Evolutionary conservation across 1,139 yeast species (phyloP).

Genomic region (Hansenula sp.): DNA sequence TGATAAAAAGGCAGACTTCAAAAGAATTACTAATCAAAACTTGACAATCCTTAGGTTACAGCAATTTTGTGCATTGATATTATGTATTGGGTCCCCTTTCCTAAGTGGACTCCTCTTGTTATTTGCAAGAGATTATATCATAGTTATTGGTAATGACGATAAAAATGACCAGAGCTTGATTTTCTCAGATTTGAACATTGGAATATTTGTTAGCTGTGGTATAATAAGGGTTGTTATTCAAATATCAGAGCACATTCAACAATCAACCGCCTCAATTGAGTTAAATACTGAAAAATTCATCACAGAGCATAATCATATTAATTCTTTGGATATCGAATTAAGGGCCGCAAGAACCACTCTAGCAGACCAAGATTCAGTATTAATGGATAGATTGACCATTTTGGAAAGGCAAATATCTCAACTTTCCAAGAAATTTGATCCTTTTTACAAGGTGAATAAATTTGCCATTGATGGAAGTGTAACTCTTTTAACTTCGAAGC

Average conservation of each 20-base stretch:
- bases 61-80: constrained; percentile 3
- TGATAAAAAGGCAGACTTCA: neutral
- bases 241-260: constrained; percentile 14
- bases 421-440: constrained; percentile 5
- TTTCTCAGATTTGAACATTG: constrained; percentile 17
- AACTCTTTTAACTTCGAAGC: constrained; percentile 10
- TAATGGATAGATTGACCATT: constrained; percentile 3
- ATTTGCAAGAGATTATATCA: constrained; percentile 12
- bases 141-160: constrained; percentile 5
- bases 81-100: constrained; percentile 13
- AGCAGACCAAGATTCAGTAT: neutral
- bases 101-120: constrained; percentile 12
- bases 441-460: constrained; percentile 11
- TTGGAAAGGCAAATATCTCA: neutral
- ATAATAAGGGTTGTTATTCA: constrained; percentile 15
- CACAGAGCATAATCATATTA: neutral
- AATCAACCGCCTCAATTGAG: constrained; percentile 15
- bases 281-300: constrained; percentile 9
- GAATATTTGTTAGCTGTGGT: constrained; percentile 17
- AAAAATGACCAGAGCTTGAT: constrained; percentile 1
- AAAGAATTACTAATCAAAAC: constrained; percentile 1
- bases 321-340: neutral
- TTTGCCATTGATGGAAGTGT: constrained; percentile 8
- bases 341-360: neutral
- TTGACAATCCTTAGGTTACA: constrained; percentile 7